Base-by-base conservation (phyloP, 2,329 filamentous ascomycete species). In the Aureobasidium sp. region DNA sequence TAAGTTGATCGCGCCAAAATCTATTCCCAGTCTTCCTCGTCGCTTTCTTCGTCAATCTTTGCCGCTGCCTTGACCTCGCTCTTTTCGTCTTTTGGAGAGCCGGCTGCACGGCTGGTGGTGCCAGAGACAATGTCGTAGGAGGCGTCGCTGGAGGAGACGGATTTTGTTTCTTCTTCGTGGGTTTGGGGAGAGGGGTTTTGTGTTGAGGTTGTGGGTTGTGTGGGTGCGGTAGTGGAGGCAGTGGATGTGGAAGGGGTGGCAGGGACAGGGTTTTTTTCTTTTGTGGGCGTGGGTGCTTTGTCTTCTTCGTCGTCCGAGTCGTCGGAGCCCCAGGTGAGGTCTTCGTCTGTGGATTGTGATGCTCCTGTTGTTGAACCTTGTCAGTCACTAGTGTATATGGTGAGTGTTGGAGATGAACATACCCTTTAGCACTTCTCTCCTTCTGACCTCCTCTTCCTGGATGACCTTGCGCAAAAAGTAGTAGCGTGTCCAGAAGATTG, bases 401-500 rank as follows among this genome's bases (percentile, higher is more conserved):
- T 22, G 37, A 12, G 6, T 2, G 12, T 14, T 29, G 17, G 6
- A 22, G 3, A 22, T n/a, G 7, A 15, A 62, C 82, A 65, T 79
- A 96, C 93, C 93, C 76, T 96, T 95, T 24, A 99, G 79, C 62
- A 99, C 82, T 74, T 99, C 94, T 68, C 88, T 86, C 73, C 94
- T 82, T 73, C 90, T 86, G 70, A 88, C 86, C 77, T 99, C 94
- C 62, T 96, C 92, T 29, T 89, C 92, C 78, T 97, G 93, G 65
- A 99, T 89, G 17, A 94, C 90, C 70, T 95, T 88, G 69, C 93
- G 83, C 65, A 97, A 77, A 78, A 96, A 99, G 74, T 97, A 97
- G 76, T 99, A 99, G 61, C 94, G 83, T 72, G 84, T 88, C 93
- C 94, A 99, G 73, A 99, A 99, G 58, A 88, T 84, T 58, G 80